Evolutionary conservation across 2,329 filamentous ascomycete species (phyloP).

Genomic region (Epichloe gansuensis): DNA sequence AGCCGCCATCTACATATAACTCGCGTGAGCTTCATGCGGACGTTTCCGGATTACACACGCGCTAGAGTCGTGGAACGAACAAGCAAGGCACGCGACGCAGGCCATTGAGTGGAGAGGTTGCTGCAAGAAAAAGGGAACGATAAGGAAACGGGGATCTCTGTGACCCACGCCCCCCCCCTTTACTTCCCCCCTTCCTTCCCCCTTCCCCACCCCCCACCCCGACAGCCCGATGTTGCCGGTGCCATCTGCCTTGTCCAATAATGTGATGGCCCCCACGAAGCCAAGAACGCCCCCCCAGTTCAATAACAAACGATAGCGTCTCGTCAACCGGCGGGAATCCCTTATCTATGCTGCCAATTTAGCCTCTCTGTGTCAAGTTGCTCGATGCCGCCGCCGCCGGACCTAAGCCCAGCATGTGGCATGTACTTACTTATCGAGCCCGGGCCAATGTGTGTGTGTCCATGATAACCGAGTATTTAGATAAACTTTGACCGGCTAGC

Average conservation of each 20-base stretch:
- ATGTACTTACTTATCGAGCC: background rate
- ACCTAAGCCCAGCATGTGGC: background rate
- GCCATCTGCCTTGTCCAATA: background rate
- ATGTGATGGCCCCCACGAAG: no score
- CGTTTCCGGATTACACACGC: background rate
- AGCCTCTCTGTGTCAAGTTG: background rate
- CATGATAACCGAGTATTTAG: background rate
- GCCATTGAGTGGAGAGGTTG: no score
- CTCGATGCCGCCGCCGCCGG: no score
- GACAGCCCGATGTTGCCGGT: background rate
- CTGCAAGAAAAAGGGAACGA: no score
- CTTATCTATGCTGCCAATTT: conserved; percentile 1
- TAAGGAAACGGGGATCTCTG: no score
- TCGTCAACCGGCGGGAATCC: background rate
- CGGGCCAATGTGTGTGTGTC: background rate
- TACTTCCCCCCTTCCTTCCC: background rate
- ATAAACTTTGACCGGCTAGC: background rate
- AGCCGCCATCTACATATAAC: background rate
- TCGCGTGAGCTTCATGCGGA: background rate
- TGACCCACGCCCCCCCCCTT: background rate
- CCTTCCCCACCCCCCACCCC: background rate
- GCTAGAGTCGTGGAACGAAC: no score
- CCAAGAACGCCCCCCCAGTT: no score
- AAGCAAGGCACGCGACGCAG: no score
- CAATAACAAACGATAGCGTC: no score